Base-by-base conservation (phyloP, 768 basidiomycete species). In the Tylopilus plumbeoviolaceoides region DNA sequence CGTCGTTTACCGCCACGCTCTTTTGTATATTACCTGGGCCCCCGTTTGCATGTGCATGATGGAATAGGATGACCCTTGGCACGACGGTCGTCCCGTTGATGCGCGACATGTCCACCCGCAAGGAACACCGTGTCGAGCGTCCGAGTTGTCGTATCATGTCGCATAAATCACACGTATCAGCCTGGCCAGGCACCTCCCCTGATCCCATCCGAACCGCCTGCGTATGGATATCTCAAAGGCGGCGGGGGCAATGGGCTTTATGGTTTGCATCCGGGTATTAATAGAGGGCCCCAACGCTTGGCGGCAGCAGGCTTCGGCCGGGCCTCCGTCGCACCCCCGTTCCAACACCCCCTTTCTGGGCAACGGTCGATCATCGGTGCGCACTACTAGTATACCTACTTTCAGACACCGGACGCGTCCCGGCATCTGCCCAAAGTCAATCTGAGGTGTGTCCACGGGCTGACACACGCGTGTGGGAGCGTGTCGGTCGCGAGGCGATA, bases 71-170 rank as follows among this genome's bases (percentile, higher is more conserved):
- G 48, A 11, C 30, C 10, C 28, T 31, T 30, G 30, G 30, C 30
- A 30, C 8, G 30, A 43, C 41, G 52, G 48, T 42, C 52, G 51
- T 53, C 46, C 33, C 5, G 2, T n/a, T 33, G 40, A 43, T 44
- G 23, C 28, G 35, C 4, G 11, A 11, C 31, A 33, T 12, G 12
- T 12, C 11, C 10, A 33, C 31, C 35, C 35, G 35, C 6, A 36
- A 36, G 35, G 35, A 36, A 6, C 35, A 36, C 35, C 35, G 35
- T 36, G 33, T 36, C 35, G 5, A 6, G 17, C 35, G 15, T 30
- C 30, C 30, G 30, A 30, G 30, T 30, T 5, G 7, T 36, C 35
- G 35, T 17, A 36, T 36, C 35, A 33, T 12, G 30, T 12, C 10
- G 31, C 2, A 11, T 12, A 33, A 15, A 36, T 36, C 35, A 36